Base-by-base conservation (phyloP, 148 eudicot genomes). In the Diospyros kaki region DNA sequence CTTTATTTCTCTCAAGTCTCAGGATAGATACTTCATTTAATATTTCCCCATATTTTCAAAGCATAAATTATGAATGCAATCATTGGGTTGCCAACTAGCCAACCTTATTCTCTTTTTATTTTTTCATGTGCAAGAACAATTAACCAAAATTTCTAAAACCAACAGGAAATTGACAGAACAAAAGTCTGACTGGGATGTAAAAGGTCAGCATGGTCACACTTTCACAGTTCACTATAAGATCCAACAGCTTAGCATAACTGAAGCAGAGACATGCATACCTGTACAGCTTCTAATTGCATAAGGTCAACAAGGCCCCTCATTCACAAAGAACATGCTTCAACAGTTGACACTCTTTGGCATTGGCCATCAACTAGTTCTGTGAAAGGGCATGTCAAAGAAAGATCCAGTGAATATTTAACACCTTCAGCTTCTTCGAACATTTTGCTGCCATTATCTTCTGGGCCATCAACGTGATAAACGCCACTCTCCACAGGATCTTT, bases 291-390 rank as follows among this genome's bases (percentile, higher is more conserved):
- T 3, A 73, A 38, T 28, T 64, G 76, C 64, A 68, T 61, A 61
- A 81, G 56, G 41, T 38, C 60, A 71, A 50, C 54, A 7, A 60
- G 66, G 71, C 43, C 78, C 54, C 53, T 76, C 58, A 63, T 56
- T 71, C 79, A 84, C 74, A 79, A 69, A 79, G 77, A 71, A 66
- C 66, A 81, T 79, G 86, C 72, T 69, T 81, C 85, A 60, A 78
- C 76, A 80, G 75, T 73, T 58, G 89, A 69, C 18, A 83, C 73
- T 55, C 83, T 78, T 71, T 68, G 75, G 69, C 77, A 77, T 48
- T 76, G 84, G 68, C 72, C 81, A 83, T 80, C 83, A 69, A 66
- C 74, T 62, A 82, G 71, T 60, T 58, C 69, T 63, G 58, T 73
- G 78, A 15, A 75, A 58, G 83, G 65, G 58, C 69, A 71, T 4